A percentile compares a stretch with the other conserved stretches of the same genome.
Conservation (phyloP, 2,329 filamentous ascomycete species). For the Ascochyta fabae region DNA sequence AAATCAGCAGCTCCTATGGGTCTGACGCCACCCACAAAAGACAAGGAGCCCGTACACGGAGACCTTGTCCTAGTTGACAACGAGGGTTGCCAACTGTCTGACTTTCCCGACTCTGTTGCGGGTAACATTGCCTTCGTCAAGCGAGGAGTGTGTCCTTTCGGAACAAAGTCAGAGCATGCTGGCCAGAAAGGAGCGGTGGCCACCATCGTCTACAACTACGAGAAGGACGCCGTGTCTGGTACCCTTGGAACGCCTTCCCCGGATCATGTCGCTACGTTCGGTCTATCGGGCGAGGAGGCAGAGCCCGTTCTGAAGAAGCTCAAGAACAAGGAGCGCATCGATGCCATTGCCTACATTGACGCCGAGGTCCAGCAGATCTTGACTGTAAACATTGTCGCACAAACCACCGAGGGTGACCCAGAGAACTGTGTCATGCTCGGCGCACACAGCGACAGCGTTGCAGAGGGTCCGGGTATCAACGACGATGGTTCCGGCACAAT, state of each 20-base stretch:
- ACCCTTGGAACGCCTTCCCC: conserved; percentile 70
- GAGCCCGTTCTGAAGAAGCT: conserved; percentile 58
- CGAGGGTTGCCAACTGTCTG: conserved; percentile 49
- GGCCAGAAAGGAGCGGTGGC: conserved; percentile 74
- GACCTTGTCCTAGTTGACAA: conserved; percentile 44
- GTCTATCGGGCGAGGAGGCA: conserved; percentile 68
- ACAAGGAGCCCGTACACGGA: conserved; percentile 47
- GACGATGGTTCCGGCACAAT: conserved; percentile 51
- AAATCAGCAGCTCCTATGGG: conserved; percentile 46
- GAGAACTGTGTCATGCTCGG: conserved; percentile 52
- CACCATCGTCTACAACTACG: conserved; percentile 78
- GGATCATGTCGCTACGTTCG: conserved; percentile 71
- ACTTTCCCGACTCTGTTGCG: conserved; percentile 66
- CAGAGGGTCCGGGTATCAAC: conserved; percentile 52
- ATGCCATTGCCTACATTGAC: conserved; percentile 55
- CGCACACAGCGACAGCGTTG: conserved; percentile 51
- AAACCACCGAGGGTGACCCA: conserved; percentile 48
- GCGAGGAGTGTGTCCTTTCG: conserved; percentile 76
- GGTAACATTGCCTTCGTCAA: conserved; percentile 75
- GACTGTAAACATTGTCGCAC: conserved; percentile 54
- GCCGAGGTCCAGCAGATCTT: conserved; percentile 57
- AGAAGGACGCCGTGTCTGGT: conserved; percentile 65
- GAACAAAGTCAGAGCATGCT: conserved; percentile 72
- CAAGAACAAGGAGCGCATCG: conserved; percentile 56
- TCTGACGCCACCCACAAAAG: conserved; percentile 45